Evolutionary conservation across 2,329 filamentous ascomycete genomes (phyloP), one percentile per base, ranked within the genome.

Genomic region (Trichoderma arundinaceum): DNA sequence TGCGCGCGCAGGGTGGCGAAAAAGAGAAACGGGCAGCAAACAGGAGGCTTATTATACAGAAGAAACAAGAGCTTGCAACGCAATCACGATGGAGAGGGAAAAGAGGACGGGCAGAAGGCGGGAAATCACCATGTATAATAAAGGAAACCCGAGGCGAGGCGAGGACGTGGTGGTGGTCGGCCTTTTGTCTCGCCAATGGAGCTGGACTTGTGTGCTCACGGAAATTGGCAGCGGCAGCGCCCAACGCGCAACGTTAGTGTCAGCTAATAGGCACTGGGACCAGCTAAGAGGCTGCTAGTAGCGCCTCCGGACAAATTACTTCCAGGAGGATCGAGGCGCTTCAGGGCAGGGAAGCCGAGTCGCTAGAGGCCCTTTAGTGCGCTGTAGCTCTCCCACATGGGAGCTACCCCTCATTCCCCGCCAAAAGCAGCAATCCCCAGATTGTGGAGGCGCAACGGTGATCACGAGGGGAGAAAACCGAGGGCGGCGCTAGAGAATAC

Each of bases 391-490:
- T 48, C 13, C 48, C 48, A 19, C 46, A 19, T 62, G 41, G 38
- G 39, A 66, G 43, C 64, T 66, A 66, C 64, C 64, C 64, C 64
- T 66, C 64, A 66, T 54, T 51, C 53, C 62, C 61, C 58, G 58
- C 58, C 59, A 63, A 17, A 54, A 19, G 33, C 51, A 49, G 17
- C 33, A 49, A 22, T 49, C 57, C 57, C 57, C 61, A 39, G 61
- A 64, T 49, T 65, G 63, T 57, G 63, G 63, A 65, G 63, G 54
- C 61, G 41, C 32, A 48, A 48, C 49, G 51, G 41, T 65, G 22
- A 28, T 28, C 63, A 65, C 63, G 63, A 65, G 63, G 53, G 41
- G 33, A 9, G 43, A 38, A 41, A 59, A 46, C 35, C 33, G 32
- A 28, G 22, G 4, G 22, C 22, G 22, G 22, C 22, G 44, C n/a